Evolutionary conservation across 73 alveolate genomes (phyloP), one percentile per base, ranked within the genome.

Genomic region (Paramecium pentaurelia): DNA sequence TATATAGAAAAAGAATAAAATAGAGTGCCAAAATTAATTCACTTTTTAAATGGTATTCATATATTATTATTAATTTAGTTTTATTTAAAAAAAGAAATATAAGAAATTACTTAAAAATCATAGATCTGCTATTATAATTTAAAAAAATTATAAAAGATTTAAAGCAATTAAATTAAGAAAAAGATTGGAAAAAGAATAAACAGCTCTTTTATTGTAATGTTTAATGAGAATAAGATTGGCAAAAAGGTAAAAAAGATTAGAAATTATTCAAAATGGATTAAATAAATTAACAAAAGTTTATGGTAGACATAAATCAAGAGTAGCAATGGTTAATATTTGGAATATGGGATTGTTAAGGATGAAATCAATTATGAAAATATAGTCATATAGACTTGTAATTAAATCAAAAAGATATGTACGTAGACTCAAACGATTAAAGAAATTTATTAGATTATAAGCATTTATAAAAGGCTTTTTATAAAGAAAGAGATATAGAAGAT

Each of bases 361-460:
- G 4, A 45, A 80, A 25, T 77, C 91, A 7, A 80, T 49, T 5
- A 27, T 32, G 58, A 80, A 36, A 80, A 80, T 80, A 45, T 49
- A 80, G 18, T 2, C 47, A 10, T 80, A 80, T 80, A 14, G 91
- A 27, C 58, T 80, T 10, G 91, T 80, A n/a, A 80, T 80, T 0
- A 80, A 80, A 80, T 80, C 91, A n/a, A 80, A 80, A 47, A 42
- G 91, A 47, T 80, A 45, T 49, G 49, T 80, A 3, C 49, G 58
- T 27, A 80, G 91, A 80, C 58, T 80, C 22, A 80, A 80, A 80
- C 8, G 91, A 80, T 49, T 80, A 27, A 80, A 80, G 49, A 80
- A 49, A 18, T 80, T 80, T 16, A 80, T 80, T 18, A 80, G 38
- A 80, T 36, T 80, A 11, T 80, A 80, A 32, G 91, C 91, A 11